phyloP scores from a whole-genome alignment of 345 rosid genomes.

The Brassica rapa region DNA sequence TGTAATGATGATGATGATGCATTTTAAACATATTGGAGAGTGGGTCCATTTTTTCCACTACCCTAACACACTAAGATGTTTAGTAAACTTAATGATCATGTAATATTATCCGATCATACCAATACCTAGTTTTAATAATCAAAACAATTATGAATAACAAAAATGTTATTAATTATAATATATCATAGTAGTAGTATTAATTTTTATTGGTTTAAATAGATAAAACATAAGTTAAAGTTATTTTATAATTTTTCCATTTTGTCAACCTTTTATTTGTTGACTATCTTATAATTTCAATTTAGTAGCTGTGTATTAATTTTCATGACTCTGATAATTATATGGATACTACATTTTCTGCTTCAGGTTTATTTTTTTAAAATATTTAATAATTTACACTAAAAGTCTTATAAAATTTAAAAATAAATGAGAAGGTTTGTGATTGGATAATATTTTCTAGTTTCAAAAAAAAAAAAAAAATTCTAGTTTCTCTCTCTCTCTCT shows the following conservation, averaged over 20 bases:
- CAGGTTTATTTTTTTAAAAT: background rate
- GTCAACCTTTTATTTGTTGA: background rate
- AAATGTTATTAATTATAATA: background rate
- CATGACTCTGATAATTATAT: background rate
- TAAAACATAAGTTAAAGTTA: background rate
- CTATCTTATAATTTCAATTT: background rate
- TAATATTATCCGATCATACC: background rate
- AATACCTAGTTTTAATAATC: background rate
- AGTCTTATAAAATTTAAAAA: background rate
- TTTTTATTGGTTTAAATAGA: background rate
- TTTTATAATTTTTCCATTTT: background rate
- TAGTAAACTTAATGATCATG: conserved; percentile 17
- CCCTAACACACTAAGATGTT: conserved; percentile 20
- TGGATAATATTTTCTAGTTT: conserved; percentile 10
- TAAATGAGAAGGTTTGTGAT: background rate
- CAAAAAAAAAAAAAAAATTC: too few species aligned
- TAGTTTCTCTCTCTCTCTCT: background rate
- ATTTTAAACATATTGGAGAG: conserved; percentile 36
- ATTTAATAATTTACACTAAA: background rate
- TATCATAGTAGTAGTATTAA: background rate
- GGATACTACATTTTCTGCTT: background rate
- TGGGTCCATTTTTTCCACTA: conserved; percentile 41
- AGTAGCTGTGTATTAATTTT: background rate
- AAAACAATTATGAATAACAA: background rate
- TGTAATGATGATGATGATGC: conserved; percentile 38